These are phyloP conservation scores for Solanum virginianum DNA, from an alignment of 257 asterid species.

Conservation along the genomic window DNA sequence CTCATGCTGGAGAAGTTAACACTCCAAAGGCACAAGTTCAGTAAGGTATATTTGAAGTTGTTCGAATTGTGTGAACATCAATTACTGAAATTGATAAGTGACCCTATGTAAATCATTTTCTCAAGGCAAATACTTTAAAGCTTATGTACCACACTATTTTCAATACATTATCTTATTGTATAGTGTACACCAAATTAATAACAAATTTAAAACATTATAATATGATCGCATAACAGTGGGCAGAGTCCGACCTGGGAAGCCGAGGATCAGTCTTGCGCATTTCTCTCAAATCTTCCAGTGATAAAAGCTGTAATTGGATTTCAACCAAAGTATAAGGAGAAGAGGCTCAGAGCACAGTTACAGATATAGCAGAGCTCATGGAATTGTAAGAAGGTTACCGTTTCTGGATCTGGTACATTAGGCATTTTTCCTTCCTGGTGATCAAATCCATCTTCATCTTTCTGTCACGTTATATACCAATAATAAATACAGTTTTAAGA, in stretches of 20 bases:
- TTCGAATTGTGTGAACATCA: no score
- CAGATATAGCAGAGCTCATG: neutral
- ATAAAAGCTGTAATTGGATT: slow-evolving; percentile 48
- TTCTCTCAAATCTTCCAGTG: slow-evolving; percentile 89
- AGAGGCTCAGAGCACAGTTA: neutral
- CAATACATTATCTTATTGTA: neutral
- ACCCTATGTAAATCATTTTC: neutral
- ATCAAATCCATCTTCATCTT: slow-evolving; percentile 65
- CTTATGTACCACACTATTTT: neutral
- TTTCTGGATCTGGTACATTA: slow-evolving; percentile 64
- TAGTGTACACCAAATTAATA: neutral
- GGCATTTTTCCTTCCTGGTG: slow-evolving; percentile 85
- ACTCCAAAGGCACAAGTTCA: neutral
- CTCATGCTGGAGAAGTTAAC: neutral
- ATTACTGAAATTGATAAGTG: no score
- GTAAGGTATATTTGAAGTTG: neutral
- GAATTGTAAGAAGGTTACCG: slow-evolving; percentile 29
- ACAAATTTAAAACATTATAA: neutral
- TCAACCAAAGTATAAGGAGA: neutral
- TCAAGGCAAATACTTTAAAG: neutral
- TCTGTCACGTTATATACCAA: slow-evolving; percentile 30
- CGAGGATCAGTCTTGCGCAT: slow-evolving; percentile 78
- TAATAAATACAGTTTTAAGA: neutral
- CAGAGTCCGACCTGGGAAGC: slow-evolving; percentile 63
- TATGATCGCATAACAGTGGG: neutral